Base-by-base conservation (phyloP, 2,329 filamentous ascomycete species). In the Dryadomyces quercus-mongolicae region DNA sequence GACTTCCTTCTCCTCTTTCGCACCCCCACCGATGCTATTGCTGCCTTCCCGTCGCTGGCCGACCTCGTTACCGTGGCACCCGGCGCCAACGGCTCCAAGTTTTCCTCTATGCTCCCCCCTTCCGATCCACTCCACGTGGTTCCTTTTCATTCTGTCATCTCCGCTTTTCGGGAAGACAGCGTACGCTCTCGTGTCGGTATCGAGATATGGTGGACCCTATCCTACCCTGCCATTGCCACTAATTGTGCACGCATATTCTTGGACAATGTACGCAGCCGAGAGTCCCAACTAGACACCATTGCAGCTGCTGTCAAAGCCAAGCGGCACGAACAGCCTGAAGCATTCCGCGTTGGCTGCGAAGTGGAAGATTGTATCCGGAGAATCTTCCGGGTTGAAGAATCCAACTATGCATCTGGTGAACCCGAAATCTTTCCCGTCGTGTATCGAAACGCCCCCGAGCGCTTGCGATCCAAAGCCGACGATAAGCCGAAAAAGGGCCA, bases 201-300 rank as follows among this genome's bases (percentile, higher is more conserved):
- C 51, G 77, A 81, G 60, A 68, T 80, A 2, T 81, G 77, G 76
- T 81, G 77, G 77, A 73, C 70, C 55, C 71, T 71, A 15, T 62
- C 66, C 16, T 66, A 70, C 54, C 70, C 72, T 2, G 67, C 69
- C 13, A 65, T 75, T 44, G 66, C 70, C 15, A 79, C 76, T 57
- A 67, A 67, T 55, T 75, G 72, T 55, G 65, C 73, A 2, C 71
- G 74, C 43, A 64, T 80, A 42, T 74, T 74, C 61, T 79, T 81
- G 60, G 65, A 64, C 49, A 62, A 74, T 34, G 70, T 74, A 9
- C 67, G 71, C 31, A 74, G 78, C 51, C 69, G 76, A 25, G 74
- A 79, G 54, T 70, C 73, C 47, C 75, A 74, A 70, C 63, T 80
- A 55, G 68, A 69, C 16, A 67, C 72, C 44, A 73, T 71, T 47